Percentiles rank a stretch among this genome's conserved stretches.
Conservation (phyloP, 352 stramenopile genomes). For the Pythium phragmiticola region DNA sequence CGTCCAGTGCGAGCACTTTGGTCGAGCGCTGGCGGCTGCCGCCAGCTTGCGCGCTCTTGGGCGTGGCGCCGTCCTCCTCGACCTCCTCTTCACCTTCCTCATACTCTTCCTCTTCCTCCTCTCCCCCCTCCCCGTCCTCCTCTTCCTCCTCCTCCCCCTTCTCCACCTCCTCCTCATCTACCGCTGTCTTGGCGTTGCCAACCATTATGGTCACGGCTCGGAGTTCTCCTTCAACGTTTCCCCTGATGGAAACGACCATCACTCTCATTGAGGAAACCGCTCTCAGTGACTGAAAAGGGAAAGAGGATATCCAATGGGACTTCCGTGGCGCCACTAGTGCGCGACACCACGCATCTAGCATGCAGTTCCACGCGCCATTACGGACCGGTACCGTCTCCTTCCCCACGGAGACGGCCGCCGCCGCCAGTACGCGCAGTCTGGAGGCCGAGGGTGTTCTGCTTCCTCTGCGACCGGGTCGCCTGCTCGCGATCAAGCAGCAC, state of each 20-base stretch:
- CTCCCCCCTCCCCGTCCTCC: slow-evolving; percentile 25
- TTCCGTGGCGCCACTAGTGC: neutral
- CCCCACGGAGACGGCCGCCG: neutral
- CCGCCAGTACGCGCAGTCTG: slow-evolving; percentile 1
- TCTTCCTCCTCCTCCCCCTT: slow-evolving; percentile 20
- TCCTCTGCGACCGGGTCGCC: slow-evolving; percentile 12
- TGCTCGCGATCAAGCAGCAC: slow-evolving; percentile 18
- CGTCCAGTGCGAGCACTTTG: slow-evolving; percentile 30
- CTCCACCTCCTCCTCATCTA: slow-evolving; percentile 27
- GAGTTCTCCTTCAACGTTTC: neutral
- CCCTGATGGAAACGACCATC: slow-evolving; percentile 13
- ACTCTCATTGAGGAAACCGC: slow-evolving; percentile 10
- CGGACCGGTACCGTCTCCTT: neutral
- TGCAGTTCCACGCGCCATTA: slow-evolving; percentile 13
- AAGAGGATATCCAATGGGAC: neutral
- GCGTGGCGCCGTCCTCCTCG: slow-evolving; percentile 14
- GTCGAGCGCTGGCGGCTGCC: slow-evolving; percentile 19
- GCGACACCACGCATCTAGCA: neutral
- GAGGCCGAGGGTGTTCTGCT: slow-evolving; percentile 10
- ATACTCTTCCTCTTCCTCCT: slow-evolving; percentile 28
- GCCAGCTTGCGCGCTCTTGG: slow-evolving; percentile 13
- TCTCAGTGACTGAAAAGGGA: neutral
- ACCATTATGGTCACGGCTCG: neutral
- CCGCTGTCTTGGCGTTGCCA: neutral
- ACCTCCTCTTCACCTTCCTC: slow-evolving; percentile 23